Percentiles rank a stretch among this genome's conserved stretches.
Evolutionary conservation across 2,329 filamentous ascomycete genomes (phyloP).

Genomic region (Cladosporium sp.): DNA sequence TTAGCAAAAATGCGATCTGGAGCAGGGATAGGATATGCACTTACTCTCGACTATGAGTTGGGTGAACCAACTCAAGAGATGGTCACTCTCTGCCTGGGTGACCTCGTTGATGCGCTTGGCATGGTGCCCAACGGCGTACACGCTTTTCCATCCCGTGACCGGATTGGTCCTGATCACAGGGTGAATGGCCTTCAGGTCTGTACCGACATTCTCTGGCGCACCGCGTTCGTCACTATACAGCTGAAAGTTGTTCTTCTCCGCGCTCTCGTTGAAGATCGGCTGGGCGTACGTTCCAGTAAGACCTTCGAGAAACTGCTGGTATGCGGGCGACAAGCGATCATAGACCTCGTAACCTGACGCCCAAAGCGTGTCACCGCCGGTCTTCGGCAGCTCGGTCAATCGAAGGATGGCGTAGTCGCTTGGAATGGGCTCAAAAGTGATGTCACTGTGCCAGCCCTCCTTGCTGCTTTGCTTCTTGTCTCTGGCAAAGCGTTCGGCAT

Average conservation of each 20-base stretch:
- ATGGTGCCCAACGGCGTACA: constrained; percentile 58
- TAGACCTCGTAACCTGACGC: constrained; percentile 65
- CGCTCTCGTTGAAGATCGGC: constrained; percentile 20
- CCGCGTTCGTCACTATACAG: constrained; percentile 10
- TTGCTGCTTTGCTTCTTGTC: constrained; percentile 39
- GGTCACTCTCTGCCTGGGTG: constrained; percentile 25
- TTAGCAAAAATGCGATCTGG: not conserved
- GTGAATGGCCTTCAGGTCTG: constrained; percentile 29
- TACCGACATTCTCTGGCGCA: constrained; percentile 20
- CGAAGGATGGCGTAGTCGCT: constrained; percentile 62
- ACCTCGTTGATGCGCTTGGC: constrained; percentile 53
- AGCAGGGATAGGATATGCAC: constrained; percentile 23
- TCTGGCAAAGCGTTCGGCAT: constrained; percentile 36
- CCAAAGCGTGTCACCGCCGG: constrained; percentile 59
- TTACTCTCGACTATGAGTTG: constrained; percentile 43
- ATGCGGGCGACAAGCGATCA: constrained; percentile 56
- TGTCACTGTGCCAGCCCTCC: constrained; percentile 53
- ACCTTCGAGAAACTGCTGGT: constrained; percentile 55
- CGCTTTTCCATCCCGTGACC: constrained; percentile 58
- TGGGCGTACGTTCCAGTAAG: constrained; percentile 53
- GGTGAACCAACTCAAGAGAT: constrained; percentile 24
- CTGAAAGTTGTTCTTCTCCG: constrained; percentile 16
- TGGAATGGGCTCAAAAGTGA: constrained; percentile 61
- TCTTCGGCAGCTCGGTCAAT: constrained; percentile 52
- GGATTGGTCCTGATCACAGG: constrained; percentile 57